Percentiles rank a stretch among this genome's conserved stretches.
These are phyloP conservation scores for Quercus phellos DNA, from an alignment of 331 rosid genomes.

Conservation along the genomic window DNA sequence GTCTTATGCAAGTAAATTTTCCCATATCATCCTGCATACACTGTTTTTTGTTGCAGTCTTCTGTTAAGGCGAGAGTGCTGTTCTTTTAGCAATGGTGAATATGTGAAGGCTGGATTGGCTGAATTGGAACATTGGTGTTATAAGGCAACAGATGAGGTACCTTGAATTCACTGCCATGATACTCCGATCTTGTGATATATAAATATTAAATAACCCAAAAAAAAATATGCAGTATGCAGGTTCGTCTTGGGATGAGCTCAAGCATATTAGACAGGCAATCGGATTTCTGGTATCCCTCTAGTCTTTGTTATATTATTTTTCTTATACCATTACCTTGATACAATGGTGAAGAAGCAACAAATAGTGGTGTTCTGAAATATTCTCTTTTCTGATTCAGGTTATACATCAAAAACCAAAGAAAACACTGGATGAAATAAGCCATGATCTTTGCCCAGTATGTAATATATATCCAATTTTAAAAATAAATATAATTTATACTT, in stretches of 20 bases:
- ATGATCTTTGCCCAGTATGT: slow-evolving; percentile 80
- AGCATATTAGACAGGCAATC: slow-evolving; percentile 81
- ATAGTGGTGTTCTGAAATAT: slow-evolving; percentile 15
- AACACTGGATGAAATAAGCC: slow-evolving; percentile 78
- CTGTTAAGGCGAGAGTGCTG: slow-evolving; percentile 88
- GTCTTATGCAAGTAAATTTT: not conserved
- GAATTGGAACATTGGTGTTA: slow-evolving; percentile 85
- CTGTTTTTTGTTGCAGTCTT: slow-evolving; percentile 43
- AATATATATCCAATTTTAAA: not conserved
- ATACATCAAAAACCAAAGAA: slow-evolving; percentile 89
- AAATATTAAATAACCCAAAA: slow-evolving; percentile 14
- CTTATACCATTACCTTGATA: slow-evolving; percentile 8
- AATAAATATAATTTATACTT: not conserved
- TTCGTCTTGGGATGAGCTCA: slow-evolving; percentile 85
- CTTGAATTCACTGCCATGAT: slow-evolving; percentile 2
- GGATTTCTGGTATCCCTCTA: slow-evolving; percentile 64
- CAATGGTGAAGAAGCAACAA: slow-evolving; percentile 1
- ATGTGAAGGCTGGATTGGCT: slow-evolving; percentile 83
- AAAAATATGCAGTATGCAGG: slow-evolving; percentile 69
- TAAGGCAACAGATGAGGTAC: slow-evolving; percentile 83
- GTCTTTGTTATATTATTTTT: slow-evolving; percentile 13
- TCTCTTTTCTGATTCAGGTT: slow-evolving; percentile 44
- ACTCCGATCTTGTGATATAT: not conserved
- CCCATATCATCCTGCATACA: not conserved
- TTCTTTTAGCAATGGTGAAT: slow-evolving; percentile 88